Evolutionary conservation across 495 filamentous ascomycete genomes (phyloP), one percentile per base, ranked within the genome.

Genomic region (Xylaria flabelliformis): DNA sequence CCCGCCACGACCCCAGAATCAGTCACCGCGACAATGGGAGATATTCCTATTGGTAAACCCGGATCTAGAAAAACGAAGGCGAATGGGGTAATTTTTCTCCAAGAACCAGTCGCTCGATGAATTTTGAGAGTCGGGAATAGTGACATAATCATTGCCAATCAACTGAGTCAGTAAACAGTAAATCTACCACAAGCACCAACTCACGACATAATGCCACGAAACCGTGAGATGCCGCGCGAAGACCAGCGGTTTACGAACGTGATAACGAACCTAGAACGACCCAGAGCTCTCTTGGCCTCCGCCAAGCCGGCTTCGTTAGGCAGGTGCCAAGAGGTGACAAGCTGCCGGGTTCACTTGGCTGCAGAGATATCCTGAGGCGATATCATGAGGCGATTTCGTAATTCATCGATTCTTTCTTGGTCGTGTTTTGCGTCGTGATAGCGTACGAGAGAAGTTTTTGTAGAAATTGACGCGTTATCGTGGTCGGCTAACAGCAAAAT

Each of bases 311-410:
- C 64, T 67, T 67, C 34, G 64, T 67, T 67, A 67, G 64, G 64
- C 64, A 67, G 64, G 64, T 67, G 64, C 64, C 64, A 67, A 67
- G 64, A 21, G 64, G 64, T 67, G 26, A 64, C 61, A 44, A 67
- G 64, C 32, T 67, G 5, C 44, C 46, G 44, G 29, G 64, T 36
- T 51, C 46, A 67, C 64, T 67, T 67, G 64, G 64, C 64, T 26
- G 32, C 17, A 44, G 15, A 51, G 46, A 41, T 53, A 67, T 51
- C 64, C 8, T 53, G 64, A 67, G 64, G 32, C 29, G 29, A 53
- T 63, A 44, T 44, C 39, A 15, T 21, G 9, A 63, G 32, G 32
- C 19, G 58, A 61, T 61, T 65, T 50, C 41, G 42, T 48, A 13
- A 50, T 65, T 64, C 7, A 42, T 32, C 10, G n/a, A 13, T 8